These are phyloP conservation scores for Boechera retrofracta DNA, from an alignment of 345 rosid species.

Conservation along the genomic window DNA sequence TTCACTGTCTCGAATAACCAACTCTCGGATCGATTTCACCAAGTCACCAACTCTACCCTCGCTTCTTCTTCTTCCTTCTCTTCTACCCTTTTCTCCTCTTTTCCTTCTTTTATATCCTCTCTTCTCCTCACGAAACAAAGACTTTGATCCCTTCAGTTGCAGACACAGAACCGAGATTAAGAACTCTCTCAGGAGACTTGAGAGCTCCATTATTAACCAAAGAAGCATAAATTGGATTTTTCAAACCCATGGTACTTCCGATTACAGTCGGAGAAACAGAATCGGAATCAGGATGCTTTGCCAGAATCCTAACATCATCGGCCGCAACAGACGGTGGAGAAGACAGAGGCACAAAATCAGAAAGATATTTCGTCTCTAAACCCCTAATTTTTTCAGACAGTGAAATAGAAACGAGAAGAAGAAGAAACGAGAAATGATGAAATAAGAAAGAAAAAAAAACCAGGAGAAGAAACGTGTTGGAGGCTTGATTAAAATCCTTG, in stretches of 20 bases:
- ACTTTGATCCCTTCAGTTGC: not conserved
- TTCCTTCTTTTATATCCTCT: no score
- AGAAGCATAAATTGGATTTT: not conserved
- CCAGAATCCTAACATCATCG: not conserved
- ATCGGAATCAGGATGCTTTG: not conserved
- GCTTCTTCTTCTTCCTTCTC: no score
- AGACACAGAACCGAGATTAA: not conserved
- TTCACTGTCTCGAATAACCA: no score
- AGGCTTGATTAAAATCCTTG: no score
- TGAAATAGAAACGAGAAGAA: not conserved
- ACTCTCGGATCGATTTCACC: no score
- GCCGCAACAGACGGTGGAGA: slow-evolving; percentile 13
- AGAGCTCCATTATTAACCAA: not conserved
- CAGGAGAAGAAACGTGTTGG: no score
- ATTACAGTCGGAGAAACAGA: not conserved
- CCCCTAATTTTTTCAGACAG: not conserved
- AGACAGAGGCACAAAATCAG: slow-evolving; percentile 14
- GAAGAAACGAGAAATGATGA: no score
- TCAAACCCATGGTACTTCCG: not conserved
- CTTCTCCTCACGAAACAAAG: not conserved
- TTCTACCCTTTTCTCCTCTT: no score
- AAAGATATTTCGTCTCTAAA: not conserved
- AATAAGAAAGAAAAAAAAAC: no score
- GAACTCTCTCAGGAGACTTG: not conserved
- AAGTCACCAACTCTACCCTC: no score